A percentile compares a stretch with the other conserved stretches of the same genome.
These are phyloP conservation scores for Cocos nucifera DNA, from an alignment of 176 grass and related monocot genomes.

Conservation along the genomic window DNA sequence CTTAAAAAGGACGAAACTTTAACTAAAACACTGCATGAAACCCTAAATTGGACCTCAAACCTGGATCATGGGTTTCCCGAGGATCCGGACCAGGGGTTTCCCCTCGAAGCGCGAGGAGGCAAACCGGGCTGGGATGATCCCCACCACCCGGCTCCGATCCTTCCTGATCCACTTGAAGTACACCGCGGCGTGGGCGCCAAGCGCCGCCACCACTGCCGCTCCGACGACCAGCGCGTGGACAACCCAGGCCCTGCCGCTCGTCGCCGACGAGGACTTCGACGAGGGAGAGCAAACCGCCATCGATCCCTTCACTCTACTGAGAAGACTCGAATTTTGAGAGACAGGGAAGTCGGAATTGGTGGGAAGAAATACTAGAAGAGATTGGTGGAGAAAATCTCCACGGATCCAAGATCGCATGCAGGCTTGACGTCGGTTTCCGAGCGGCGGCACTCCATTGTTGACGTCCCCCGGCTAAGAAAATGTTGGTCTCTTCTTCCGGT, in stretches of 20 bases:
- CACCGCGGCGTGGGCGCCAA: slow-evolving; percentile 13
- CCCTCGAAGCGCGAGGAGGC: slow-evolving; percentile 87
- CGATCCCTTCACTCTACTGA: too few relatives aligned
- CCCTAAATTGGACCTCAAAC: slow-evolving; percentile 9
- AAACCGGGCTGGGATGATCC: slow-evolving; percentile 76
- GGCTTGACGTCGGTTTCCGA: too few relatives aligned
- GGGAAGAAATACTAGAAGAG: too few relatives aligned
- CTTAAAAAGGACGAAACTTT: too few relatives aligned
- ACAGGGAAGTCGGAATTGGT: background rate
- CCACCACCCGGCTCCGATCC: slow-evolving; percentile 58
- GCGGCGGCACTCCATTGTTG: too few relatives aligned
- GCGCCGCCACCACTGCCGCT: slow-evolving; percentile 23
- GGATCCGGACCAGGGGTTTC: slow-evolving; percentile 64
- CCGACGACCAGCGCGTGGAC: slow-evolving; percentile 39
- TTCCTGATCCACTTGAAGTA: slow-evolving; percentile 37
- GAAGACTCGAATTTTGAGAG: too few relatives aligned
- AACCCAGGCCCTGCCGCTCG: slow-evolving; percentile 28
- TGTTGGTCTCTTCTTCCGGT: too few relatives aligned
- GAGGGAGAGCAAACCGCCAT: slow-evolving; percentile 54
- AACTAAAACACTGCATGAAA: too few relatives aligned
- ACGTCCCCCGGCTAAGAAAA: too few relatives aligned
- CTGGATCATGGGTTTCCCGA: slow-evolving; percentile 90
- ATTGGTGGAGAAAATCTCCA: too few relatives aligned
- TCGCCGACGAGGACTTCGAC: slow-evolving; percentile 13
- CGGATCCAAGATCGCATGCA: too few relatives aligned